These are phyloP conservation scores for Toxoplasma gondii DNA, from an alignment of 169 alveolate species.

Conservation along the genomic window DNA sequence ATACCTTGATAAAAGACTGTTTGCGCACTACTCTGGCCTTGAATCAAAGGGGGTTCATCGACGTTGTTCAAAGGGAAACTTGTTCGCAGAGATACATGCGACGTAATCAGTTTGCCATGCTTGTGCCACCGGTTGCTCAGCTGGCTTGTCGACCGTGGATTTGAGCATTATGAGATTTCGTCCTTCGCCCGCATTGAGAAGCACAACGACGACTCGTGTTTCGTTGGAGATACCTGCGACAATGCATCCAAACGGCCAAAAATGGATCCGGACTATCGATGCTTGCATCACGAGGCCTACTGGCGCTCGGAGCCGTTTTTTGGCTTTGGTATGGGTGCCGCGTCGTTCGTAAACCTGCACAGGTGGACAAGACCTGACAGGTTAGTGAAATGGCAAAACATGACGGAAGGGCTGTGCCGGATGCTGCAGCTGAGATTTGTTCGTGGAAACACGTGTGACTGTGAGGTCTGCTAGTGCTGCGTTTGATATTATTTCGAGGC, in stretches of 20 bases:
- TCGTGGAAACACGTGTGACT: too few relatives aligned
- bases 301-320: neutral
- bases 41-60: too few relatives aligned
- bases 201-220: neutral
- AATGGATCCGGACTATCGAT: neutral
- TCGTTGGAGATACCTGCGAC: neutral
- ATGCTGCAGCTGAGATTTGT: neutral
- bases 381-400: neutral
- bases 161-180: neutral
- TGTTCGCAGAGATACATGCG: too few relatives aligned
- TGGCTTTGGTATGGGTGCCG: neutral
- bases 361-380: neutral
- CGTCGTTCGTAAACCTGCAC: neutral
- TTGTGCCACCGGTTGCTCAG: neutral
- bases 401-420: neutral
- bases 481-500: neutral
- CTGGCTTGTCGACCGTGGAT: neutral
- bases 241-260: neutral
- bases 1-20: too few relatives aligned
- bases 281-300: conserved; percentile 13
- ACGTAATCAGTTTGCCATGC: neutral
- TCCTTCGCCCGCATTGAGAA: neutral
- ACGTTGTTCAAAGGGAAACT: too few relatives aligned
- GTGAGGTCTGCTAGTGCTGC: too few relatives aligned
- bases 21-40: too few relatives aligned